These are phyloP conservation scores for Populus davidiana DNA, from an alignment of 345 rosid species.

Conservation along the genomic window DNA sequence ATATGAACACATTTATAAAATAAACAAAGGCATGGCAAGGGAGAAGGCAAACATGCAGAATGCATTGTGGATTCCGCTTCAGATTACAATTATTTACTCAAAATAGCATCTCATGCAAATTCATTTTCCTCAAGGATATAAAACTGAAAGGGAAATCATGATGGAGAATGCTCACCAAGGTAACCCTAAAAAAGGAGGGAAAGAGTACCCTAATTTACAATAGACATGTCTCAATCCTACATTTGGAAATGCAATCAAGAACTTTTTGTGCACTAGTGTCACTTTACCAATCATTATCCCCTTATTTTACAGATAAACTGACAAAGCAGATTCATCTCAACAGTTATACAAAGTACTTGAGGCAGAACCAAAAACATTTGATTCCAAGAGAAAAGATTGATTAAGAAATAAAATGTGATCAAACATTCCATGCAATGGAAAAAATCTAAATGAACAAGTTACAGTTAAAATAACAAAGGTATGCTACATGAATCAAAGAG, in stretches of 20 bases:
- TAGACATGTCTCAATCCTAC: not conserved
- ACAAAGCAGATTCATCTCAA: not conserved
- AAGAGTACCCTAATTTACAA: not conserved
- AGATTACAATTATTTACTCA: not conserved
- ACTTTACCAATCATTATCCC: not conserved
- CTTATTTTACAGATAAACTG: not conserved
- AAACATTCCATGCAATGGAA: not conserved
- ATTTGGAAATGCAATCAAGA: not conserved
- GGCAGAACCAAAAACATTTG: not conserved
- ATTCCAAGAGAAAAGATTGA: not conserved
- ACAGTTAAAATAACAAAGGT: not conserved
- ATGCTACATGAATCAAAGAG: constrained; percentile 2
- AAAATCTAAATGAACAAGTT: not conserved
- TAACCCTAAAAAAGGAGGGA: not conserved
- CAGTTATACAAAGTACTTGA: not conserved
- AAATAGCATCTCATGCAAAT: not conserved
- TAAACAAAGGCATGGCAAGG: not conserved
- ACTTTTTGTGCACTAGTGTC: not conserved
- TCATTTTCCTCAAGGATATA: not conserved
- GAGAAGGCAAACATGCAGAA: not conserved
- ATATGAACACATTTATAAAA: not conserved
- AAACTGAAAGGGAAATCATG: not conserved
- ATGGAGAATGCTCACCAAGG: not conserved
- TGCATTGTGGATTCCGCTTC: not conserved
- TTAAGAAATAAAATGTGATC: not conserved